These are phyloP conservation scores for Tetrahymena elliotti DNA, from an alignment of 73 alveolate genomes.

Conservation along the genomic window DNA sequence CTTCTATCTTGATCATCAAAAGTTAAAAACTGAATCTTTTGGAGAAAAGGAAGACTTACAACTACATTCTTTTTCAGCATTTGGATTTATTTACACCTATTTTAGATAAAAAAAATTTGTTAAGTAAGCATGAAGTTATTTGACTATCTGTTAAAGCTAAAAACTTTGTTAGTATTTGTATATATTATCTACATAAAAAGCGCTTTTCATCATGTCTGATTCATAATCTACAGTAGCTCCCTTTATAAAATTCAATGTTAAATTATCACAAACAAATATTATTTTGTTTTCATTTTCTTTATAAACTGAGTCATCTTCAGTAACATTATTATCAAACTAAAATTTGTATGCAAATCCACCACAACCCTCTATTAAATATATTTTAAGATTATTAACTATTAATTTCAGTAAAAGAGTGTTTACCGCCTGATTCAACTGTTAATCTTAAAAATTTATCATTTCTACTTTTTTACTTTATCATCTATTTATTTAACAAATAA, in stretches of 20 bases:
- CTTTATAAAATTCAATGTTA: not conserved
- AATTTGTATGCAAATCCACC: not conserved
- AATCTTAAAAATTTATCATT: not conserved
- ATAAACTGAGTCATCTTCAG: not conserved
- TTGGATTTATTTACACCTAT: not conserved
- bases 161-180: no score
- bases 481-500: not conserved
- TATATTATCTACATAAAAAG: not conserved
- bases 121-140: not conserved
- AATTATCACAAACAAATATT: not conserved
- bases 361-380: not conserved
- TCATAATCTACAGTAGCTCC: not conserved
- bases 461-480: not conserved
- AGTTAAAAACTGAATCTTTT: not conserved
- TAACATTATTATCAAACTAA: not conserved
- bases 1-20: not conserved
- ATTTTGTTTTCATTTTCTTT: not conserved
- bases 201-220: not conserved
- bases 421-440: not conserved
- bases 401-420: not conserved
- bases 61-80: not conserved
- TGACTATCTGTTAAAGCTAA: not conserved
- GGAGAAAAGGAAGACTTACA: not conserved
- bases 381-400: not conserved
- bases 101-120: not conserved